Evolutionary conservation across 1,284 basidiomycete species (phyloP), one percentile per base, ranked within the genome.

Genomic region (Boletus coffeatus): DNA sequence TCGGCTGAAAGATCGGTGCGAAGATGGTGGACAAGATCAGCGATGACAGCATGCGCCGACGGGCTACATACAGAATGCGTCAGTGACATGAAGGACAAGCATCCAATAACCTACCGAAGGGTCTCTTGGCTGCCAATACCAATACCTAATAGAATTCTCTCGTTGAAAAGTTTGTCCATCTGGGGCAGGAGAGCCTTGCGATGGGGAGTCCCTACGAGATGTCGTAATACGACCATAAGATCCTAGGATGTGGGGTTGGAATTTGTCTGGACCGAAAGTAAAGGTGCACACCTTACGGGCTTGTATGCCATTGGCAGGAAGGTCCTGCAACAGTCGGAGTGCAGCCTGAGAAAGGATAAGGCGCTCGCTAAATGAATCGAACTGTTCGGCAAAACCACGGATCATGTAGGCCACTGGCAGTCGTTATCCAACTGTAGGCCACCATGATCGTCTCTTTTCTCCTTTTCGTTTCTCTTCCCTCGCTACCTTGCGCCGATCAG

Each of bases 1-100:
- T 83, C 77, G 5, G 90, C 80, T 2, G 86, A 87, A 25, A 99
- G 86, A 52, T 99, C 96, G 59, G 81, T 83, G 59, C 94, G 89
- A 61, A 96, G 84, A 72, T 98, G 94, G 73, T 98, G 95, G 62
- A 98, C 89, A 21, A 99, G 81, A 74, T 99, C 97, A 48, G 95
- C 94, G 1, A 98, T 86, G 66, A 94, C 92, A 66, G 89, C 91
- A 76, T 94, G 96, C 2, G 93, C 92, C 37, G 88, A 83, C 1
- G 92, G 86, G 61, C 94, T 92, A 65, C 46, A 13, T 92, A 65
- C 46, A 48, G 7, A 58, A 37, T 52, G 66, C 34, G 62, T 72
- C 56, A 71, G 57, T 46, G 16, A 53, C 25, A 48, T 11, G 16
- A 10, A 34, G 16, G 29, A 63, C n/a, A 46, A n/a, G 29, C 58